Evolutionary conservation across 176 grass and related monocot species (phyloP), one percentile per base, ranked within the genome.

Genomic region (Carex pumila): DNA sequence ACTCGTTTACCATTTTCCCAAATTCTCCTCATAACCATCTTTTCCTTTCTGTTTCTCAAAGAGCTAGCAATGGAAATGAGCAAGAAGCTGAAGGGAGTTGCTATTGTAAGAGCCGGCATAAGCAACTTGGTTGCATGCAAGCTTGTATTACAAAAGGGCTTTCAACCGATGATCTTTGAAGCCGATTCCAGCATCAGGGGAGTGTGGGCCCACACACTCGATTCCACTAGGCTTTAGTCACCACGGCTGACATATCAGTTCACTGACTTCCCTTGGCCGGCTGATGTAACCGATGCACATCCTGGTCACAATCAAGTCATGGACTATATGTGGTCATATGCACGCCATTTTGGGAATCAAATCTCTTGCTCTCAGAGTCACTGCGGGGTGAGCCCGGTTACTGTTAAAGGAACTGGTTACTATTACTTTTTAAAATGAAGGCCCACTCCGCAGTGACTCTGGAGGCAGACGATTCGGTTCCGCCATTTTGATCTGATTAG

Each of bases 181-280:
- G 37, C 84, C 19, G 57, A 55, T 19, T 70, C 77, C 22, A 54
- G 12, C 76, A 76, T 89, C n/a, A 84, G 87, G n/a, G 87, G 87
- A 64, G 77, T 89, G 52, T 89, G 87, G 87, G 57, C 83, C 41
- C 87, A 55, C 87, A 86, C 87, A 8, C 78, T 85, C 1, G 66
- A 81, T 52, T 86, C 83, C 4, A 89, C 87, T 11, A 57, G 76
- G 49, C 87, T 89, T 50, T 84, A 89, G 67, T 76, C 87, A 22
- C 66, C 87, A 37, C 29, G 77, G 5, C 1, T 37, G 17, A 64
- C 55, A 18, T 89, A 75, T 78, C 83, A 82, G 53, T 86, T 89
- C 84, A 53, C 84, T 4, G 87, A 89, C 49, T 85, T 82, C 57
- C 87, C 84, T 13, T 89, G 87, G 87, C 87, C 87, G 10, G 21